Base-by-base conservation (phyloP, 1,284 basidiomycete species). In the Ceratorhiza oryzae-sativae region DNA sequence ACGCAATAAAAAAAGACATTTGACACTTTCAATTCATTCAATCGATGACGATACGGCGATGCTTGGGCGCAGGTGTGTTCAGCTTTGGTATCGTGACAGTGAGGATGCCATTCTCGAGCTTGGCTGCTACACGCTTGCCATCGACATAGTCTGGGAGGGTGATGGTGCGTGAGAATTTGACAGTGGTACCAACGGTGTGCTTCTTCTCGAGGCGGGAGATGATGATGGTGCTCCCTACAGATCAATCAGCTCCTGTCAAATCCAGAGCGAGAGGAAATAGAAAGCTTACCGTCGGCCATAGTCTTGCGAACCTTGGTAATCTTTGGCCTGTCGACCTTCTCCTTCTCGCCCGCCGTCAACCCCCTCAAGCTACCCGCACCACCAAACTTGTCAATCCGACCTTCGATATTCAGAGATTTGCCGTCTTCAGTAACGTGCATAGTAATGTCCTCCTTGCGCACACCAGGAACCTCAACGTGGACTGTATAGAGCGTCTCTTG, bases 391-490 rank as follows among this genome's bases (percentile, higher is more conserved):
- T 67, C 62, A 55, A 85, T 80, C 77, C 84, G 87, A 5, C 91
- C 91, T 78, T 90, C 86, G 72, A 93, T 91, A 4, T 87, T 90
- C 72, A 92, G 78, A 75, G 86, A 90, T 71, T 86, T 83, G 1
- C 90, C 90, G 27, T 84, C 85, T 71, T 92, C 88, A 8, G 88
- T 88, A 73, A 92, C 83, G 20, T 86, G 84, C 62, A 93, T 84
- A 71, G 90, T 85, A 10, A 93, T 77, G 76, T 92, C 87, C 77
- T 92, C 91, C 82, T 89, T 92, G 80, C 87, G 88, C 25, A 92
- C 87, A 0, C 91, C 91, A 10, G 91, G 91, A 46, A 93, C 78
- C 77, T 93, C 91, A 0, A 90, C 90, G 77, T 92, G 88, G 58
- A 93, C 81, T 60, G 91, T 76, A 76, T 90, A 92, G 56, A 84